Conservation (phyloP, 257 asterid genomes). For the Paulownia fortunei region DNA sequence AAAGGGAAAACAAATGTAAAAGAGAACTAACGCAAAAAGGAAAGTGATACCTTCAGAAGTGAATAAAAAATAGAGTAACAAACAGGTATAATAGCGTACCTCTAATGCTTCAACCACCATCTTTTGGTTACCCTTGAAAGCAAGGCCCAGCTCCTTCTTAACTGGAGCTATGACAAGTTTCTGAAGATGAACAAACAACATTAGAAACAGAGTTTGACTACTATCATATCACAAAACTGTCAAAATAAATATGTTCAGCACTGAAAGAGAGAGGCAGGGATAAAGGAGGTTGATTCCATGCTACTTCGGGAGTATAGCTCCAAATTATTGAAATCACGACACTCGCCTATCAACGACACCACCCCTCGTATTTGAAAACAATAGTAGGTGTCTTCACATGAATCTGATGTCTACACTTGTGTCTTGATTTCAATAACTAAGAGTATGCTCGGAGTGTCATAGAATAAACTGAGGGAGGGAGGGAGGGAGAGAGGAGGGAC, state of each 20-base stretch:
- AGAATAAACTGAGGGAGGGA: neutral
- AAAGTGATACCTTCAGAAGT: neutral
- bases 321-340: constrained; percentile 13
- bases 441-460: neutral
- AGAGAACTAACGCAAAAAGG: neutral
- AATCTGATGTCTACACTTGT: neutral
- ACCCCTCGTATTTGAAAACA: neutral
- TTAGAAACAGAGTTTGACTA: constrained; percentile 15
- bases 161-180: constrained; percentile 69
- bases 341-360: neutral
- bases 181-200: constrained; percentile 43
- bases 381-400: constrained; percentile 5
- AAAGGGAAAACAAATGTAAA: neutral
- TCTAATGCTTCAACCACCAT: constrained; percentile 78
- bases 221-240: neutral
- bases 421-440: constrained; percentile 16
- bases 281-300: neutral
- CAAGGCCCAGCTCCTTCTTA: constrained; percentile 86
- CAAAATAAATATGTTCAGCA: neutral
- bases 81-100: constrained; percentile 40
- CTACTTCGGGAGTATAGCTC: neutral
- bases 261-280: neutral
- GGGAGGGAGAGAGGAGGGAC: constrained; percentile 38
- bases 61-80: neutral
- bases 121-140: constrained; percentile 78